phyloP scores from a whole-genome alignment of 2,329 filamentous ascomycete genomes.

The Exophiala alcalophila region DNA sequence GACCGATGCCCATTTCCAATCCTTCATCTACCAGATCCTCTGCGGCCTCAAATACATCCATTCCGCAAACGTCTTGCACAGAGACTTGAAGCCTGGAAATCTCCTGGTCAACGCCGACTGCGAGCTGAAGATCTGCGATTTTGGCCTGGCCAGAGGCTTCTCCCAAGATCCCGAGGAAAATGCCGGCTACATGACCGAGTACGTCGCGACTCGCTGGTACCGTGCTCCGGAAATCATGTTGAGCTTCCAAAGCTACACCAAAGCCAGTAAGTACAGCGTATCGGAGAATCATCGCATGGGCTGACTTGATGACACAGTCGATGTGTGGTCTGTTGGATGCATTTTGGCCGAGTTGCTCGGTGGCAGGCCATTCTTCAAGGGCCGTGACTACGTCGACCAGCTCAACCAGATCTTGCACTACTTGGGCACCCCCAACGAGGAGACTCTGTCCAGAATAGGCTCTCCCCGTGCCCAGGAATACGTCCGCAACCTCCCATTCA shows the following conservation, averaged over 20 bases:
- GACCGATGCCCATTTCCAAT: constrained; percentile 98
- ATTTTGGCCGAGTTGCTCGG: constrained; percentile 95
- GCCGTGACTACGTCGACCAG: constrained; percentile 97
- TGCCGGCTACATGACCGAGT: constrained; percentile 99
- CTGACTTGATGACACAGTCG: constrained; percentile 59
- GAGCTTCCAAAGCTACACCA: constrained; percentile 99
- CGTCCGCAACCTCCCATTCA: constrained; percentile 90
- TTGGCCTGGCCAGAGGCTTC: constrained; percentile 93
- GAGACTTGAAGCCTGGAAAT: constrained; percentile 96
- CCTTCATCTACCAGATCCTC: constrained; percentile 99
- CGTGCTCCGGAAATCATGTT: constrained; percentile 98
- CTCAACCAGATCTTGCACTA: constrained; percentile 99
- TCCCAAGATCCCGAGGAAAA: constrained; percentile 97
- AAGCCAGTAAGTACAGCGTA: constrained; percentile 88
- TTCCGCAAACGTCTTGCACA: constrained; percentile 94
- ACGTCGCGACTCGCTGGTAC: constrained; percentile 98
- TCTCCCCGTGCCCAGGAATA: constrained; percentile 96
- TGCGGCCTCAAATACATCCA: constrained; percentile 99
- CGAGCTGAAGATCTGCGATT: constrained; percentile 99
- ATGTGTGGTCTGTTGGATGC: constrained; percentile 98
- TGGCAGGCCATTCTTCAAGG: constrained; percentile 97
- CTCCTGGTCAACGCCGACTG: constrained; percentile 97
- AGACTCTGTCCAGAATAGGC: constrained; percentile 88
- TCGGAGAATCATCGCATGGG: too few relatives aligned
- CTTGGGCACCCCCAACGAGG: constrained; percentile 92